Evolutionary conservation across 179 eudicot genomes (phyloP).

Genomic region (Amaranthus tricolor): DNA sequence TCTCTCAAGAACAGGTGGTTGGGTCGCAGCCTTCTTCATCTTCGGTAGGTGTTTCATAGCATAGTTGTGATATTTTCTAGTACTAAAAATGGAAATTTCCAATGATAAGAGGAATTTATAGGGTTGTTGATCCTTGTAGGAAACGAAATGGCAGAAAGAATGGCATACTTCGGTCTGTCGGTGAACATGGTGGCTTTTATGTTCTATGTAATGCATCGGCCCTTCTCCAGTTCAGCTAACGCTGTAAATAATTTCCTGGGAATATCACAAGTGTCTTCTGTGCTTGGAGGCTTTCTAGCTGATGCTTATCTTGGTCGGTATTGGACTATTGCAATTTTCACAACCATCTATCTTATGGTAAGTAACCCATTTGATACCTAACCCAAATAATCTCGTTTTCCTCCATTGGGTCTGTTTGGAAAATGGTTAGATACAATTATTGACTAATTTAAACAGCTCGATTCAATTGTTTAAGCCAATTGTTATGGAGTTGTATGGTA

Average conservation of each 20-base stretch:
- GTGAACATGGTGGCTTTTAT: slow-evolving; percentile 93
- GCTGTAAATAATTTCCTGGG: slow-evolving; percentile 86
- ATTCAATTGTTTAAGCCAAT: no score
- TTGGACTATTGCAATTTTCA: slow-evolving; percentile 88
- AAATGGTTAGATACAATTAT: no score
- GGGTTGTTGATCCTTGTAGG: slow-evolving; percentile 34
- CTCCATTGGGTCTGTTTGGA: neutral
- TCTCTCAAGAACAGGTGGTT: slow-evolving; percentile 76
- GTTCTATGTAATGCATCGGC: slow-evolving; percentile 89
- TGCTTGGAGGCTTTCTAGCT: slow-evolving; percentile 82
- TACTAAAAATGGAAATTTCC: neutral
- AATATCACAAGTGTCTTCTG: slow-evolving; percentile 85
- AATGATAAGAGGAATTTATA: neutral
- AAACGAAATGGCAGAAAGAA: slow-evolving; percentile 92
- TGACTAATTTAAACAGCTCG: no score
- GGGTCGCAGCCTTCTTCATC: slow-evolving; percentile 86
- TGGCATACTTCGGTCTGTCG: slow-evolving; percentile 87
- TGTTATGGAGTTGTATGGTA: no score
- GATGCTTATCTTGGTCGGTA: slow-evolving; percentile 94
- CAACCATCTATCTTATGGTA: slow-evolving; percentile 82
- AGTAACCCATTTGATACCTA: slow-evolving; percentile 34
- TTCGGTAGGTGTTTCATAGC: slow-evolving; percentile 40
- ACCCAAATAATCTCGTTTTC: neutral
- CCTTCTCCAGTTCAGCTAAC: slow-evolving; percentile 79
- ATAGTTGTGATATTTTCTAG: neutral